Base-by-base conservation (phyloP, 2,329 filamentous ascomycete species). In the Cladosporium sp. region DNA sequence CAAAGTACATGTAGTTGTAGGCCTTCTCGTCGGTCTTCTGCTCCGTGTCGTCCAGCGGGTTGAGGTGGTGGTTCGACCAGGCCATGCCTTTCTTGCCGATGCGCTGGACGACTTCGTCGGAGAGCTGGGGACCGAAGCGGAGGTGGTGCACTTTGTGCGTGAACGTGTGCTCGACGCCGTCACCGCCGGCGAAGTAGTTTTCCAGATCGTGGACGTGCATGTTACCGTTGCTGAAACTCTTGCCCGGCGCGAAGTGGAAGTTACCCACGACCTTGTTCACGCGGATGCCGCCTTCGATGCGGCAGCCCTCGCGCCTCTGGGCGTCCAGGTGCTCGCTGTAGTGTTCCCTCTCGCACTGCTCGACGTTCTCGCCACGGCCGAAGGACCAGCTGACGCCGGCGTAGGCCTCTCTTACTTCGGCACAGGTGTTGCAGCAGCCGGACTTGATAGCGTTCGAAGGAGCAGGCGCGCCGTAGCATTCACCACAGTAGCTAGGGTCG, bases 241-340 rank as follows among this genome's bases (percentile, higher is more conserved):
- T 88, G 61, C 93, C 93, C 1, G 93, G 93, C 1, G 94, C 93
- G 61, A 98, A 86, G 71, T 98, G 93, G 79, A 98, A 98, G 75
- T 98, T 98, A 50, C 93, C 93, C 49, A 98, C 80, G 20, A 98
- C 93, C 74, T 98, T 98, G 78, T 98, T 98, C 58, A 98, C 94
- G 41, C 88, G 87, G 60, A 98, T 80, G 33, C 83, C 82, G 53
- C 93, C 93, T 69, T 96, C 90, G 57, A 98, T 86, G 43, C 93
- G 88, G 72, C 93, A 98, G 52, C 93, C 93, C 72, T 98, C 94
- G 45, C 84, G 80, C 50, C 91, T 82, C 73, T 97, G 92, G 55
- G 82, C 83, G 65, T 95, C 88, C 53, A 98, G 78, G 61, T 85
- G 86, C 70, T 96, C 88, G 54, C 82, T 82, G 69, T 97, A 98